These are phyloP conservation scores for Suillus americanus DNA, from an alignment of 768 basidiomycete genomes.

Conservation along the genomic window DNA sequence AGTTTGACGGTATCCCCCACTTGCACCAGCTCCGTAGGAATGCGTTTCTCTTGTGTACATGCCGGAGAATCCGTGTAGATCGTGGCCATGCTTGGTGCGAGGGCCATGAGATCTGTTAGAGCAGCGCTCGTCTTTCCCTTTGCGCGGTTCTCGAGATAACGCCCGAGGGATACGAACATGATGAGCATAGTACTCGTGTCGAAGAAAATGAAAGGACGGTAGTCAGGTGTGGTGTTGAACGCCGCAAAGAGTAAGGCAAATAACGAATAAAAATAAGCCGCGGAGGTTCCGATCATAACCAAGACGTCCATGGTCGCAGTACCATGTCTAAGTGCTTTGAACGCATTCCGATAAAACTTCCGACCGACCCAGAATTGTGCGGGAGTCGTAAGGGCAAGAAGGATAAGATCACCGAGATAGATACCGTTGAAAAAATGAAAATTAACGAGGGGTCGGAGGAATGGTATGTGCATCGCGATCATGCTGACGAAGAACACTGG, in stretches of 20 bases:
- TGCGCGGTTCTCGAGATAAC: conserved; percentile 94
- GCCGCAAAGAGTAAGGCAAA: conserved; percentile 64
- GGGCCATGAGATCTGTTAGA: conserved; percentile 93
- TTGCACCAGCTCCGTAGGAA: conserved; percentile 93
- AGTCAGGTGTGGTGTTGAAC: conserved; percentile 63
- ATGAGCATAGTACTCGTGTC: conserved; percentile 99
- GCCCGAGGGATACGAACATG: conserved; percentile 93
- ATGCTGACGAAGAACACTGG: conserved; percentile 95
- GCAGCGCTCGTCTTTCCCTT: conserved; percentile 98
- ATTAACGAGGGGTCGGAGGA: conserved; percentile 52
- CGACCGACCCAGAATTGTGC: conserved; percentile 90
- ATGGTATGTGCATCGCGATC: conserved; percentile 70
- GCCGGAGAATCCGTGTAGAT: conserved; percentile 87
- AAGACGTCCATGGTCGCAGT: conserved; percentile 98
- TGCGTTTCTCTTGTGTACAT: conserved; percentile 83
- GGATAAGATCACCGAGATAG: conserved; percentile 79
- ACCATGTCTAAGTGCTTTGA: conserved; percentile 86
- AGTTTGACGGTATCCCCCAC: conserved; percentile 92
- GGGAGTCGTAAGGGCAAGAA: conserved; percentile 79
- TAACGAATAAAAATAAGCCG: conserved; percentile 91
- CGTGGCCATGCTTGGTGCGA: conserved; percentile 92
- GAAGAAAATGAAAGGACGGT: conserved; percentile 88
- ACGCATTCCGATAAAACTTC: conserved; percentile 88
- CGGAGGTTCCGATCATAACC: conserved; percentile 91
- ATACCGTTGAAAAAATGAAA: conserved; percentile 61